These are phyloP conservation scores for Rauvolfia tetraphylla DNA, from an alignment of 257 asterid genomes.

Conservation along the genomic window DNA sequence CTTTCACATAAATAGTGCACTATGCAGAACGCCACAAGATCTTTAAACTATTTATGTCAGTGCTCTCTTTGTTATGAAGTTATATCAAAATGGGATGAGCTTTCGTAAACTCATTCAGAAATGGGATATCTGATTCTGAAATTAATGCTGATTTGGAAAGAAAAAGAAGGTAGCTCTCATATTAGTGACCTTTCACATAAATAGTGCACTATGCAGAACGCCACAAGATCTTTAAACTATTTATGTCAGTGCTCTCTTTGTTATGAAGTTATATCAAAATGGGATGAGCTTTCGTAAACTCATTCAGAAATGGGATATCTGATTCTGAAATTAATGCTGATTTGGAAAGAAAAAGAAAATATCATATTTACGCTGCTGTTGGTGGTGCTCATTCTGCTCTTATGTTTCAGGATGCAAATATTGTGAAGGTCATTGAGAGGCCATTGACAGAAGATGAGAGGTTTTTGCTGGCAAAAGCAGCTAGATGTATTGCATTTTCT, in stretches of 20 bases:
- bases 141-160: too few species aligned
- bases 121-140: too few species aligned
- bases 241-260: background rate
- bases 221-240: background rate
- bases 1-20: too few species aligned
- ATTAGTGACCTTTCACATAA: background rate
- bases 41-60: too few species aligned
- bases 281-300: background rate
- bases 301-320: background rate
- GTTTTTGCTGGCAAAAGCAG: constrained; percentile 96
- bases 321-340: background rate
- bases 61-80: too few species aligned
- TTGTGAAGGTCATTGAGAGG: constrained; percentile 93
- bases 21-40: too few species aligned
- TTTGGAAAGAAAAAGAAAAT: background rate
- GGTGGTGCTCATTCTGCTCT: background rate
- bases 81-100: too few species aligned
- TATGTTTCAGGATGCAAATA: constrained; percentile 68
- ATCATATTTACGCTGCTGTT: background rate
- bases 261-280: background rate
- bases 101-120: too few species aligned
- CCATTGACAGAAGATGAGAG: constrained; percentile 94
- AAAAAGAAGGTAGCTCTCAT: constrained; percentile 55
- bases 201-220: background rate
- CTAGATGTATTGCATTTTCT: constrained; percentile 82